phyloP scores from a whole-genome alignment of 2,329 filamentous ascomycete genomes.

The Verticillium tricorpus region DNA sequence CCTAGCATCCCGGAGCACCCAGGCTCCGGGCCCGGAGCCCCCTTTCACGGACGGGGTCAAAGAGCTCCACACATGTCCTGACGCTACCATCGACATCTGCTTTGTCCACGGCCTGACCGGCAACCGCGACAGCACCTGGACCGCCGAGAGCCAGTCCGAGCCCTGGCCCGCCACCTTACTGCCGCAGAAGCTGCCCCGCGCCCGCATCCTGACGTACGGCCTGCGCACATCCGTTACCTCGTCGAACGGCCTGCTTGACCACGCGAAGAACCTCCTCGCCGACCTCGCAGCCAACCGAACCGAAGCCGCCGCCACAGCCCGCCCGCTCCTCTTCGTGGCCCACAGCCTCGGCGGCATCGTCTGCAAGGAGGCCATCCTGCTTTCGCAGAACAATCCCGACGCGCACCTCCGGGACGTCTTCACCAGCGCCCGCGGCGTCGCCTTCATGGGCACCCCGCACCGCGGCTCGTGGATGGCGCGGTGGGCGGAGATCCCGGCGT shows the following conservation, averaged over 20 bases:
- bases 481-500: conserved; percentile 25
- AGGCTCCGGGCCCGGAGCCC: too few relatives aligned
- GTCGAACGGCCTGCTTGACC: conserved; percentile 20
- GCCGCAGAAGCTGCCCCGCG: conserved; percentile 19
- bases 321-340: conserved; percentile 28
- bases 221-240: conserved; percentile 9
- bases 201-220: conserved; percentile 33
- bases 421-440: conserved; percentile 19
- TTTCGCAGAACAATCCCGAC: conserved; percentile 21
- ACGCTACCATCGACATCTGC: conserved; percentile 21
- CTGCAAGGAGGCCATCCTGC: conserved; percentile 25
- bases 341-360: conserved; percentile 36
- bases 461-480: conserved; percentile 26
- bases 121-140: conserved; percentile 33
- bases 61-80: conserved; percentile 8
- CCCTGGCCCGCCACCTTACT: conserved; percentile 31
- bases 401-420: conserved; percentile 17
- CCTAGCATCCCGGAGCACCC: too few relatives aligned
- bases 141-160: conserved; percentile 16
- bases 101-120: conserved; percentile 38
- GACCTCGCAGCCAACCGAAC: conserved; percentile 18
- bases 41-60: too few relatives aligned
- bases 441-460: conserved; percentile 35
- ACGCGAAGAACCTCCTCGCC: conserved; percentile 23
- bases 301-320: conserved; percentile 11